phyloP scores from a whole-genome alignment of 148 eudicot species.

The Amaranthus palmeri region DNA sequence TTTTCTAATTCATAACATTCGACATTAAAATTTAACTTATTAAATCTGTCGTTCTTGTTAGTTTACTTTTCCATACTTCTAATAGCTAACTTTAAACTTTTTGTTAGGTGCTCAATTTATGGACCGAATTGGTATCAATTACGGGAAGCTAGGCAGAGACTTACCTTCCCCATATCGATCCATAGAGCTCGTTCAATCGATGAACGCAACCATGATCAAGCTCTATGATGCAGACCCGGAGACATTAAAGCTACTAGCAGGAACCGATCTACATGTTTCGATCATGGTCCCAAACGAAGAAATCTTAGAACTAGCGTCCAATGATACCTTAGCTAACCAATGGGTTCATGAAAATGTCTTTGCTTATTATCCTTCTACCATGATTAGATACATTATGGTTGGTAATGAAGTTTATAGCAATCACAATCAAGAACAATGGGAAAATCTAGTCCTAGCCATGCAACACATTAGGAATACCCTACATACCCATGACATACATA shows the following conservation, averaged over 20 bases:
- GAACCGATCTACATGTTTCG: constrained; percentile 46
- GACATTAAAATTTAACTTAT: too few relatives aligned
- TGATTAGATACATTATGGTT: constrained; percentile 56
- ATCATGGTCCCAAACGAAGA: constrained; percentile 62
- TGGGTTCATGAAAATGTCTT: constrained; percentile 64
- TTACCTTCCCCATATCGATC: constrained; percentile 59
- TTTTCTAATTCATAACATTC: too few relatives aligned
- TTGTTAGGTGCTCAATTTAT: constrained; percentile 22
- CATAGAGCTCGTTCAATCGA: constrained; percentile 38
- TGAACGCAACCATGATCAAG: constrained; percentile 54
- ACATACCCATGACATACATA: constrained; percentile 30
- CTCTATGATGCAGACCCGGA: constrained; percentile 63
- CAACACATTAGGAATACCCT: constrained; percentile 34
- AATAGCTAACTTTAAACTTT: neutral
- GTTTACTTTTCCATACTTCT: too few relatives aligned
- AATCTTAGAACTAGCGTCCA: constrained; percentile 46
- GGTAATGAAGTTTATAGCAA: constrained; percentile 66
- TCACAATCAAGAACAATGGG: constrained; percentile 37
- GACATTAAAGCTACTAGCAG: constrained; percentile 47
- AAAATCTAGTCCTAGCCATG: constrained; percentile 64
- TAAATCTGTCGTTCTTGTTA: too few relatives aligned
- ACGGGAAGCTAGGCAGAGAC: constrained; percentile 58
- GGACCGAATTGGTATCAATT: constrained; percentile 55
- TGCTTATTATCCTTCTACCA: constrained; percentile 58
- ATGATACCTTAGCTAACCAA: constrained; percentile 38